These are phyloP conservation scores for Pythium aphanidermatum DNA, from an alignment of 352 stramenopile species.

Conservation along the genomic window DNA sequence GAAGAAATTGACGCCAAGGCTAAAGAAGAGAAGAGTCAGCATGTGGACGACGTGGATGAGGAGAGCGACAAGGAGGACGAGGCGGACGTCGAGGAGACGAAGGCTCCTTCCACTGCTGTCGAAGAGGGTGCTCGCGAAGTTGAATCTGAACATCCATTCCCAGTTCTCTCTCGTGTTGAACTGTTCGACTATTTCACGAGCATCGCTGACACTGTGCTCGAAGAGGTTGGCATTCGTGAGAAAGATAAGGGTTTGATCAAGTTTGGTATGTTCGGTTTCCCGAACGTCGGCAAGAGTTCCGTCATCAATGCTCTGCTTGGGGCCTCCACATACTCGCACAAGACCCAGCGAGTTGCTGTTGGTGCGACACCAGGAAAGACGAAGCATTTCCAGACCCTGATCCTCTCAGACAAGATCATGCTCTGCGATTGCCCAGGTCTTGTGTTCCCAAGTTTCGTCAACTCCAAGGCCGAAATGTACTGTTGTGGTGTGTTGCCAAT, in stretches of 20 bases:
- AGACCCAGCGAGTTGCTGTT: slow-evolving; percentile 95
- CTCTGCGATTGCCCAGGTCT: slow-evolving; percentile 99
- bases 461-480: slow-evolving; percentile 98
- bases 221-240: slow-evolving; percentile 51
- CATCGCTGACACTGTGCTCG: slow-evolving; percentile 48
- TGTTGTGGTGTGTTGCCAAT: slow-evolving; percentile 98
- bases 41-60: slow-evolving; percentile 30
- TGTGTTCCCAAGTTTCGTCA: slow-evolving; percentile 99
- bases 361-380: slow-evolving; percentile 98
- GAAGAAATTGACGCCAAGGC: slow-evolving; percentile 82
- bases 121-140: slow-evolving; percentile 5
- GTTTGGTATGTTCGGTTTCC: slow-evolving; percentile 99
- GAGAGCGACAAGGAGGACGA: slow-evolving; percentile 16
- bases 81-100: neutral
- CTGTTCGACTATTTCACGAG: slow-evolving; percentile 64
- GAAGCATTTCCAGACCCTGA: slow-evolving; percentile 99
- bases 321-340: slow-evolving; percentile 93
- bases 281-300: slow-evolving; percentile 99
- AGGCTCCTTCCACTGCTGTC: neutral
- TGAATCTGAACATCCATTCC: slow-evolving; percentile 32
- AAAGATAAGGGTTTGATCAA: slow-evolving; percentile 85
- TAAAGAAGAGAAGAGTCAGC: slow-evolving; percentile 48
- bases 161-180: slow-evolving; percentile 65
- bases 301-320: slow-evolving; percentile 99
- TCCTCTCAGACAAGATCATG: slow-evolving; percentile 95